Base-by-base conservation (phyloP, 768 basidiomycete species). In the Tricholoma hemisulphureum region DNA sequence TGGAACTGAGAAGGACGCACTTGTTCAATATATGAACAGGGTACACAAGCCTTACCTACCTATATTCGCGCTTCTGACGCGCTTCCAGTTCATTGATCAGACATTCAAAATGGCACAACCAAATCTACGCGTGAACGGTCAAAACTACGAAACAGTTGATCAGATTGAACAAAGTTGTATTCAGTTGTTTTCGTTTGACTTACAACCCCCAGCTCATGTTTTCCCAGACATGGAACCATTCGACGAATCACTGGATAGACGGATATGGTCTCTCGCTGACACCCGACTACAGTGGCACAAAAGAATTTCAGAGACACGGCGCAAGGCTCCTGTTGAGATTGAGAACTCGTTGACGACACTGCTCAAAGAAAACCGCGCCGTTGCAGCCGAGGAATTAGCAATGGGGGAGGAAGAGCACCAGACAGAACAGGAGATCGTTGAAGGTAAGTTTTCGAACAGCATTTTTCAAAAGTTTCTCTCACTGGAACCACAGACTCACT, bases 221-320 rank as follows among this genome's bases (percentile, higher is more conserved):
- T 10, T 51, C n/a, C 21, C 60, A 88, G 86, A 85, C 43, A 83
- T 84, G 62, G 91, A 94, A 65, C 80, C 84, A 2, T 96, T 94
- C 69, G 92, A 96, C 65, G 93, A 96, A 71, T 85, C 83, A 2
- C 81, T 96, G 29, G 93, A 95, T 68, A 76, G 90, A 51, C 83
- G 83, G 45, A 88, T 95, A 45, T 93, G 89, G 88, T 87, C 88
- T 1, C 71, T 94, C 18, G 85, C 88, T 39, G 83, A 88, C 61
- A 89, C 89, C 50, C 77, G 87, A 28, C 73, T 93, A 52, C 81
- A 87, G 61, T 91, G 85, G 85, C 86, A 93, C 66, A 84, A 83
- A 59, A 80, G 86, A 56, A 80, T 91, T 35, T 86, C 88, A 21
- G 81, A 82, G 50, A 83, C 82, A 57, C 80, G 93, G 46, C 84